Evolutionary conservation across 805 yeast genomes (phyloP), one percentile per base, ranked within the genome.

Genomic region (Cyberlindnera sargentensis): DNA sequence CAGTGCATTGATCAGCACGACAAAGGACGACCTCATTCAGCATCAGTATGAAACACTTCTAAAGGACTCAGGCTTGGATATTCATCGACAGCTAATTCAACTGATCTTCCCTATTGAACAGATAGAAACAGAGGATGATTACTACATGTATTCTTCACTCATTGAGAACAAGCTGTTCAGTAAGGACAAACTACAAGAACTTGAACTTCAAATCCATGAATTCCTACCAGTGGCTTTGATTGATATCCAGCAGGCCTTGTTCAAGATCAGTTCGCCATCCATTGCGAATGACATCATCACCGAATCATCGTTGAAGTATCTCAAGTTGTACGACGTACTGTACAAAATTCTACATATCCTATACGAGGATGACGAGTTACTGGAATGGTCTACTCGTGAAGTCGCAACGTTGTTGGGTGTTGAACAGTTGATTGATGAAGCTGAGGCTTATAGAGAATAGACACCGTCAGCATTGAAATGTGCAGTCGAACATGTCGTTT

Each of bases 331-430:
- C 44, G 47, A 52, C n/a, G 60, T 64, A 1, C 64, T 70, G 34
- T 57, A 64, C 46, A 63, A 58, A 41, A 58, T 68, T 3, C 48
- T 70, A 37, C 48, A 57, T 30, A 56, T 63, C 46, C 37, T 70
- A 5, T 63, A 65, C 43, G 65, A 67, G 37, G 61, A 64, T 8
- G 62, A 64, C 11, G 58, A 60, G 1, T 26, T 45, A 5, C 66
- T 80, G 46, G 65, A 68, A 36, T 81, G 86, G 84, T 66, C 72
- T 24, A 76, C 71, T 30, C 44, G 58, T 6, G 87, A 83, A 40
- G 76, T 84, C 25, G 78, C 85, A 4, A 82, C 87, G 0, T 65
- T 85, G 40, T 59, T 84, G n/a, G 93, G 91, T 26, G 72, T 82
- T n/a, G 83, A 75, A 37, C 70, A 70, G 20, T 37, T 43, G 23